Evolutionary conservation across 140 eudicot species (phyloP).

Genomic region (Artemisia princeps): DNA sequence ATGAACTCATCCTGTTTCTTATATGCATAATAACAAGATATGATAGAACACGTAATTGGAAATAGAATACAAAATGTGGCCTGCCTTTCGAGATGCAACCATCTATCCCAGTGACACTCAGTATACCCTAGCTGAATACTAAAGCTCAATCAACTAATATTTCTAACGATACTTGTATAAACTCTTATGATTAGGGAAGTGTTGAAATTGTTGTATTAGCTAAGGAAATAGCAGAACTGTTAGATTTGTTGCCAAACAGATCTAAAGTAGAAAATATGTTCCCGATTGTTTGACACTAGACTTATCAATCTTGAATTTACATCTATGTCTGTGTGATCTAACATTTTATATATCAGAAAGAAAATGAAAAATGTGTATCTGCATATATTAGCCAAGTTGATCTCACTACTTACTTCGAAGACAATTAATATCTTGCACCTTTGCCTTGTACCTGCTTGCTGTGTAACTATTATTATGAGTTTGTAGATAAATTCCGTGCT

Average conservation of each 20-base stretch:
- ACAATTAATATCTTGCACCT: neutral
- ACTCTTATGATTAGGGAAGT: too few relatives aligned
- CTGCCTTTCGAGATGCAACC: neutral
- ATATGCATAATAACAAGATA: slow-evolving; percentile 8
- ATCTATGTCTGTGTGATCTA: neutral
- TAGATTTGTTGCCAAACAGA: neutral
- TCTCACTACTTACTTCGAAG: neutral
- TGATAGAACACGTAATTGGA: neutral
- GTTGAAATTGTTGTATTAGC: neutral
- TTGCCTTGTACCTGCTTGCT: neutral
- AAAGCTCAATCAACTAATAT: slow-evolving; percentile 13
- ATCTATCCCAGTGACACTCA: slow-evolving; percentile 3
- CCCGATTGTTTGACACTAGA: too few relatives aligned
- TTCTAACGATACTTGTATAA: neutral
- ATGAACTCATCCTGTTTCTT: neutral
- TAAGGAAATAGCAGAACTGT: neutral
- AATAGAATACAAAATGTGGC: neutral
- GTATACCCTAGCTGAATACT: neutral
- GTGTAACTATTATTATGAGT: neutral
- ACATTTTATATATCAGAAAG: neutral
- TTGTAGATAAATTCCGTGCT: neutral
- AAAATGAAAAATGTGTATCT: neutral
- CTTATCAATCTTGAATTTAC: neutral
- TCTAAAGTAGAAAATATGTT: neutral
- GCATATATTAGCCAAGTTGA: neutral